Evolutionary conservation across 306 rosid genomes (phyloP), one percentile per base, ranked within the genome.

Genomic region (Acacia crassicarpa): DNA sequence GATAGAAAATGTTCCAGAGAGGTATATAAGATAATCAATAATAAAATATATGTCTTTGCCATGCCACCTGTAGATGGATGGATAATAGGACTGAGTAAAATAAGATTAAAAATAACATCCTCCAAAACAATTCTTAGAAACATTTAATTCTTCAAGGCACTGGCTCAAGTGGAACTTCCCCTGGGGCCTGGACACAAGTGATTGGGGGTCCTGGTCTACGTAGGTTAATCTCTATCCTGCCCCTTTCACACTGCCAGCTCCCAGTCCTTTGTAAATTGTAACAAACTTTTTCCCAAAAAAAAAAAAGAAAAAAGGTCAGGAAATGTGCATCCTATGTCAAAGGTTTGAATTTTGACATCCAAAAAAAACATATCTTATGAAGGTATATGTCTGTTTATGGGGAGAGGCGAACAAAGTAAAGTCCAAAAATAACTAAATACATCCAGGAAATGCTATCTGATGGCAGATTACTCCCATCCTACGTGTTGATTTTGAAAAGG

Each of bases 271-370:
- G 67, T 62, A 62, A 16, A 54, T 54, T 54, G 62, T 17, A n/a
- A 54, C 22, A 46, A 53, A 1, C 8, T 20, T 54, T 54, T 25
- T 11, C 3, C 2, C 4, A 62, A 5, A 25, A 1, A 61, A 59
- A 59, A 56, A 19, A 19, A 17, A n/a, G n/a, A n/a, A 41, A 7
- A 43, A 7, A 20, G 8, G 10, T 56, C 13, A 56, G 33, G 32
- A 11, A n/a, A 44, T 44, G 11, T 8, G 3, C 4, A 62, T 14
- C 25, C 67, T 56, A 40, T 40, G 53, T 25, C 48, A 25, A 61
- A 41, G 44, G 46, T 54, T 71, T 70, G 81, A 76, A 68, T 27
- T 17, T 79, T 67, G 17, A 67, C 59, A 79, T 66, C 51, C 53
- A 30, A 65, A 41, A 32, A 22, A 65, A 8, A 38, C 61, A 53